Evolutionary conservation across 176 grass and related monocot genomes (phyloP).

Genomic region (Aegilops tauschii): DNA sequence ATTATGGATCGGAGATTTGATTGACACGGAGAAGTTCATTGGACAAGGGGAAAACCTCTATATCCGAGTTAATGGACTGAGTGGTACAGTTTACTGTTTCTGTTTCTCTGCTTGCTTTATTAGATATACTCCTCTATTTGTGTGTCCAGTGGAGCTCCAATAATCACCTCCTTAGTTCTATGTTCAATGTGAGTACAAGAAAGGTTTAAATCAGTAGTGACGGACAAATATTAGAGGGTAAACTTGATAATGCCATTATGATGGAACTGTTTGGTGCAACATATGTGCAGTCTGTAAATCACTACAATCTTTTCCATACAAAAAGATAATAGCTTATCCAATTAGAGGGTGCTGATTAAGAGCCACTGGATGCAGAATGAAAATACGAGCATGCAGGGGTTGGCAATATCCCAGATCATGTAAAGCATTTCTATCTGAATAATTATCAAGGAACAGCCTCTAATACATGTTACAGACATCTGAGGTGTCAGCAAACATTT

Average conservation of each 20-base stretch:
- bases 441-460: background rate
- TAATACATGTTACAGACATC: background rate
- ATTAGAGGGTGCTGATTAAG: background rate
- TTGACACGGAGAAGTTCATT: background rate
- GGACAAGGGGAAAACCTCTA: conserved; percentile 35
- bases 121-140: background rate
- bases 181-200: background rate
- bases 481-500: background rate
- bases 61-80: conserved; percentile 14
- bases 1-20: no score
- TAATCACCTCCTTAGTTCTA: background rate
- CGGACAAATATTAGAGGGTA: background rate
- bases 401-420: background rate
- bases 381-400: background rate
- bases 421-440: background rate
- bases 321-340: background rate
- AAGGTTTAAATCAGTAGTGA: background rate
- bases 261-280: background rate
- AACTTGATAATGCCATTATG: background rate
- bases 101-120: background rate
- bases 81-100: conserved; percentile 19
- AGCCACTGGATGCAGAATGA: background rate
- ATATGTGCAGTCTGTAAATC: background rate
- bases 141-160: background rate
- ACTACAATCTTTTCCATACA: background rate